Percentiles rank a stretch among this genome's conserved stretches.
Evolutionary conservation across 2,329 filamentous ascomycete genomes (phyloP).

Genomic region (Sclerotinia borealis): DNA sequence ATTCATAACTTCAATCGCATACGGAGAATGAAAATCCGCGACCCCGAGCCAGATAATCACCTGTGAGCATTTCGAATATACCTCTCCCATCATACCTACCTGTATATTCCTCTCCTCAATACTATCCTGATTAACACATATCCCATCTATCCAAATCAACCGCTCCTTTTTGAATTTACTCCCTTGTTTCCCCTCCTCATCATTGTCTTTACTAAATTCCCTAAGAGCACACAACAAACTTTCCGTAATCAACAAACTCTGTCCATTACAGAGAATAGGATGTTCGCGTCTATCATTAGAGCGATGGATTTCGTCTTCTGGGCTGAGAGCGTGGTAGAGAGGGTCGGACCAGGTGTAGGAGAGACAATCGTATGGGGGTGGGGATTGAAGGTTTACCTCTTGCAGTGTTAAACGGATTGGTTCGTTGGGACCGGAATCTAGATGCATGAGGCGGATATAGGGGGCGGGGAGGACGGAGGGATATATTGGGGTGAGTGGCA

Average conservation of each 20-base stretch:
- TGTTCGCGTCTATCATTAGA: background rate
- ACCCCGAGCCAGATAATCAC: slow-evolving; percentile 17
- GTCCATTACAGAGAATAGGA: slow-evolving; percentile 1
- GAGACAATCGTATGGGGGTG: slow-evolving; percentile 8
- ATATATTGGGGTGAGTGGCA: background rate
- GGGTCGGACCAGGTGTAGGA: slow-evolving; percentile 15
- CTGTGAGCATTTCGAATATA: slow-evolving; percentile 11
- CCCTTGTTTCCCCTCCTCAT: background rate
- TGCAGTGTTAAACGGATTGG: slow-evolving; percentile 1
- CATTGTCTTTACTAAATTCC: background rate
- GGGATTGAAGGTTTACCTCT: background rate
- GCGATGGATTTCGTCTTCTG: background rate
- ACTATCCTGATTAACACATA: slow-evolving; percentile 18
- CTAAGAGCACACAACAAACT: background rate
- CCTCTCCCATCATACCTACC: slow-evolving; percentile 14
- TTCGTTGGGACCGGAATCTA: background rate
- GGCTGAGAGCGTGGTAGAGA: slow-evolving; percentile 4
- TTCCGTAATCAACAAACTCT: background rate
- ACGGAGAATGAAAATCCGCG: background rate
- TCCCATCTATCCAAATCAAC: slow-evolving; percentile 17
- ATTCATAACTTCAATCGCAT: slow-evolving; percentile 7
- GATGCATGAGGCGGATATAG: slow-evolving; percentile 4
- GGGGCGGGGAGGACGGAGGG: background rate
- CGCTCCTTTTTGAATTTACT: background rate
- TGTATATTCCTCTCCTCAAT: slow-evolving; percentile 11